Evolutionary conservation across 2,329 filamentous ascomycete genomes (phyloP).

Genomic region (Aureobasidium sp.): DNA sequence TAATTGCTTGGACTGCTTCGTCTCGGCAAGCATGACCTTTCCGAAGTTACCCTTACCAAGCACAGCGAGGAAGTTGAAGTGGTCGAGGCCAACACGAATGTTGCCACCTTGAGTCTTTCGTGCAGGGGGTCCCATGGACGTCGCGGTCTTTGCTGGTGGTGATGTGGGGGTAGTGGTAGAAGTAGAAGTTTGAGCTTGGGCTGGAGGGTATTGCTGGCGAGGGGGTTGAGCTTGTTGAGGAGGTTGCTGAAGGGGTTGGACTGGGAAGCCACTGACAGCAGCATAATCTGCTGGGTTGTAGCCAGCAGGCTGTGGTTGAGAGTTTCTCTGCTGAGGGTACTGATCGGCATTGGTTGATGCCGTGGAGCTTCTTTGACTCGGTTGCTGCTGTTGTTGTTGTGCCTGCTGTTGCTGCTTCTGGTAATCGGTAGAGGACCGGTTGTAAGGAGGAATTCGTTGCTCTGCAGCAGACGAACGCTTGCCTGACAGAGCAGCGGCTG

Average conservation of each 20-base stretch:
- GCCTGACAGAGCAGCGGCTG: slow-evolving; percentile 32
- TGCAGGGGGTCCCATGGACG: slow-evolving; percentile 56
- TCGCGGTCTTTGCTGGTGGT: slow-evolving; percentile 16
- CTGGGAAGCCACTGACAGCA: slow-evolving; percentile 33
- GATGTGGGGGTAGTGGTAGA: slow-evolving; percentile 33
- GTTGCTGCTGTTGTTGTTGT: slow-evolving; percentile 14
- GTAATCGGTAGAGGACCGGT: slow-evolving; percentile 40
- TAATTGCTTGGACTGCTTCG: slow-evolving; percentile 81
- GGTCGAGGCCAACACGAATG: slow-evolving; percentile 84
- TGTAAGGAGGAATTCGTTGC: slow-evolving; percentile 31
- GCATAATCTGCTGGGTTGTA: slow-evolving; percentile 78
- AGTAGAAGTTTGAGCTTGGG: slow-evolving; percentile 40
- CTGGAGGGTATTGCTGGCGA: slow-evolving; percentile 41
- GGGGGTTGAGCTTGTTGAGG: slow-evolving; percentile 34
- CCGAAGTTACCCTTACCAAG: slow-evolving; percentile 98
- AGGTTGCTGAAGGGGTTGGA: slow-evolving; percentile 36
- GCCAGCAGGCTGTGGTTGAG: slow-evolving; percentile 41
- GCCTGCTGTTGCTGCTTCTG: slow-evolving; percentile 20
- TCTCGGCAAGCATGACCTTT: slow-evolving; percentile 98
- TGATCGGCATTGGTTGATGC: slow-evolving; percentile 22
- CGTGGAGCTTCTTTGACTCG: slow-evolving; percentile 14
- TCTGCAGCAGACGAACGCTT: slow-evolving; percentile 39
- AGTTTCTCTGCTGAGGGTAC: slow-evolving; percentile 13
- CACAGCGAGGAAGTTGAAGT: slow-evolving; percentile 98
- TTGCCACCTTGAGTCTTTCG: slow-evolving; percentile 65